Percentiles rank a stretch among this genome's conserved stretches.
Conservation (phyloP, 2,329 filamentous ascomycete species). For the Atkinsonella hypoxylon region DNA sequence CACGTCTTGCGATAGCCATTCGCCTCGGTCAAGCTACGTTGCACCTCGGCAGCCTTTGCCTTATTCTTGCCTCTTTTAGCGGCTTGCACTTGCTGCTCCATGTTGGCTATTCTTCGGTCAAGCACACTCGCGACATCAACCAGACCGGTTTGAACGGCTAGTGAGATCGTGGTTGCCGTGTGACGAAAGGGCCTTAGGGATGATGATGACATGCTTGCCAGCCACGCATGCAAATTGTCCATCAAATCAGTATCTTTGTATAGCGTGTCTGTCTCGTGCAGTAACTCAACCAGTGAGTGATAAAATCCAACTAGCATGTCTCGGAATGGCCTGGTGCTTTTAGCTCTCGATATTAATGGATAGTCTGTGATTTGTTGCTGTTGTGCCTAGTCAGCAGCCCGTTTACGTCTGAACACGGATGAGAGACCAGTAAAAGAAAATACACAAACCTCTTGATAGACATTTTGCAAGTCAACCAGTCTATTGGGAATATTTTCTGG, state of each 20-base stretch:
- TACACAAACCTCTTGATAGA: conserved; percentile 61
- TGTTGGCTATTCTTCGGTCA: conserved; percentile 59
- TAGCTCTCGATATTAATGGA: conserved; percentile 74
- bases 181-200: conserved; percentile 83
- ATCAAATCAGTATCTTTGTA: conserved; percentile 68
- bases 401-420: no score
- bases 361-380: conserved; percentile 77
- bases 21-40: conserved; percentile 59
- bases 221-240: conserved; percentile 83
- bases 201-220: conserved; percentile 82
- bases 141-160: conserved; percentile 68
- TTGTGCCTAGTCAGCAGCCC: conserved; percentile 16
- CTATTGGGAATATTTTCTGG: conserved; percentile 73
- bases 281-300: conserved; percentile 57
- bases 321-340: conserved; percentile 66
- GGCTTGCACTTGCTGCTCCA: conserved; percentile 65
- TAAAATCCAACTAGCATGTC: conserved; percentile 70
- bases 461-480: conserved; percentile 73
- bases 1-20: conserved; percentile 57
- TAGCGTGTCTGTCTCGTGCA: conserved; percentile 71
- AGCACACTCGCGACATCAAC: conserved; percentile 62
- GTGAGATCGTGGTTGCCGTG: conserved; percentile 75
- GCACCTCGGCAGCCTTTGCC: conserved; percentile 59
- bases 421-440: background rate
- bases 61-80: conserved; percentile 69